Base-by-base conservation (phyloP, 2,329 filamentous ascomycete species). In the Trematosphaeria pertusa region DNA sequence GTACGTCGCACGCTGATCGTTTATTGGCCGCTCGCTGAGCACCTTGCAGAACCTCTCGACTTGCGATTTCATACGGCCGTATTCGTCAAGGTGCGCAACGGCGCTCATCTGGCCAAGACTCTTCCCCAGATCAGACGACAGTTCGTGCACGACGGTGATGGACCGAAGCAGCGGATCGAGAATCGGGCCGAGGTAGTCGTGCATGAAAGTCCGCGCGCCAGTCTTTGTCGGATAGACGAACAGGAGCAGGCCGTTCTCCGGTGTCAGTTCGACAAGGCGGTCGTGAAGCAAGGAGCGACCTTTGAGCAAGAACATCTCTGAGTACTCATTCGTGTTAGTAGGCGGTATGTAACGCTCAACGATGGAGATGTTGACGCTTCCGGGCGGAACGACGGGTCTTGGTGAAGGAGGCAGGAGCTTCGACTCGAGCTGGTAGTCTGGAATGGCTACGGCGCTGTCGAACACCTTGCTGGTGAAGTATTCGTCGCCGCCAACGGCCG, bases 321-420 rank as follows among this genome's bases (percentile, higher is more conserved):
- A 68, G 48, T 84, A 84, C 60, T 87, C 84, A 55, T 81, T 77
- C 1, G 72, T 61, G 17, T 78, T 83, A 0, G 82, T 78, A 2
- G 84, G 84, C 14, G 84, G 84, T n/a, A 87, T 82, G 64, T 85
- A 87, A 28, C 84, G 80, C 67, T 87, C 84, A 3, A 87, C 75
- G 10, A 86, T 75, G 2, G 83, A 81, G 31, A 86, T 72, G 43
- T 86, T 78, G 50, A 86, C 81, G 38, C 79, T 83, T 14, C 77
- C 78, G 0, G 83, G 84, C 5, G 82, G 80, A 1, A 85, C 83
- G 33, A 85, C 77, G 2, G 82, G 82, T 44, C 78, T 73, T 9
- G 82, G 82, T 10, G 77, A 79, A 33, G 78, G 75, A 7, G 79
- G 75, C 3, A 78, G 65, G 14, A 78, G 74, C 35, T 73, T 74